A percentile compares a stretch with the other conserved stretches of the same genome.
phyloP scores from a whole-genome alignment of 305 asterid genomes.

The Solanum hybrid region DNA sequence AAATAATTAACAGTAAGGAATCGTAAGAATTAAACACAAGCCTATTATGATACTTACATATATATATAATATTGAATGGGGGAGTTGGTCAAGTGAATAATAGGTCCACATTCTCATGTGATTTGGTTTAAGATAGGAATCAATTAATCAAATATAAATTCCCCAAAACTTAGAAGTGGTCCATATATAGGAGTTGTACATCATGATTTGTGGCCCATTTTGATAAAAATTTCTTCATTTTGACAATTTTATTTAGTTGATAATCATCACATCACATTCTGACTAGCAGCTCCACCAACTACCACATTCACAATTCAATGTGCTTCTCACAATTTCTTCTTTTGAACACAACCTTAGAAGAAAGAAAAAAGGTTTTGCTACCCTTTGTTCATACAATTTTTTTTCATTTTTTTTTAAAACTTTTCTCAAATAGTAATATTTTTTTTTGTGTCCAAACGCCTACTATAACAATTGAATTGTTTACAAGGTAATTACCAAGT shows the following conservation, averaged over 20 bases:
- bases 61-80: not conserved
- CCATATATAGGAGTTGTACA: not conserved
- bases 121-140: not conserved
- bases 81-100: not conserved
- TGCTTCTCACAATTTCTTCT: not conserved
- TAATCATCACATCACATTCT: not conserved
- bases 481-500: not conserved
- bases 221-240: not conserved
- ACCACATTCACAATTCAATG: not conserved
- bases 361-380: not conserved
- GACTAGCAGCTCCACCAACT: not conserved
- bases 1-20: no score
- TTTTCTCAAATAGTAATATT: no score
- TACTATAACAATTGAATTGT: not conserved
- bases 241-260: not conserved
- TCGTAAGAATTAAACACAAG: not conserved
- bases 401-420: no score
- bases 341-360: not conserved
- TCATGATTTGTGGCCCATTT: not conserved
- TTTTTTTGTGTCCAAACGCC: not conserved
- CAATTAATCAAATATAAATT: not conserved
- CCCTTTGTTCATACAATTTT: not conserved
- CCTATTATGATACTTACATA: not conserved
- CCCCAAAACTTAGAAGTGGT: not conserved
- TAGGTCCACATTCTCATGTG: not conserved